These are phyloP conservation scores for Coemansia sp. DNA, from an alignment of 192 early-diverging fungal genomes.

Conservation along the genomic window DNA sequence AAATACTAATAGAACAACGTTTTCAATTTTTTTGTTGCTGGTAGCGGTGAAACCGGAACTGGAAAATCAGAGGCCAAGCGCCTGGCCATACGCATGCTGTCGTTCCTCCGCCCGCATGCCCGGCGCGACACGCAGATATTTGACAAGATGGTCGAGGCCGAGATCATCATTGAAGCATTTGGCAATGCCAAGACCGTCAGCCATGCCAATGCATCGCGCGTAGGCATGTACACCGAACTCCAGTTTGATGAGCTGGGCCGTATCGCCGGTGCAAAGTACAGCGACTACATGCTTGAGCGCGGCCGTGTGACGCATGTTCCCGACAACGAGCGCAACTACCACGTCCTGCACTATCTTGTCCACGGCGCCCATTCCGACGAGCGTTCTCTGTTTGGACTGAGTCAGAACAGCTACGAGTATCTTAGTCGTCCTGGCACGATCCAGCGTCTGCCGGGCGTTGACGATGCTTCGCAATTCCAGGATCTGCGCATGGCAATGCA, in stretches of 20 bases:
- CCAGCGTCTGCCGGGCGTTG: slow-evolving; percentile 58
- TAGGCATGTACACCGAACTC: slow-evolving; percentile 83
- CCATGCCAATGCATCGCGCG: slow-evolving; percentile 81
- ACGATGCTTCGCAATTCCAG: slow-evolving; percentile 63
- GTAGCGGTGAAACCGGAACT: slow-evolving; percentile 79
- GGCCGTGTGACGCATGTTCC: slow-evolving; percentile 68
- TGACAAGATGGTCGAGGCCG: slow-evolving; percentile 66
- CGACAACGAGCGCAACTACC: slow-evolving; percentile 81
- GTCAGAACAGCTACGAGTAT: slow-evolving; percentile 59
- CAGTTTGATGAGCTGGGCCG: slow-evolving; percentile 92
- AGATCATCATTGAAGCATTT: slow-evolving; percentile 82
- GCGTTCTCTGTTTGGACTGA: slow-evolving; percentile 69
- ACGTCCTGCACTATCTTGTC: slow-evolving; percentile 93
- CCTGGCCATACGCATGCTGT: slow-evolving; percentile 65
- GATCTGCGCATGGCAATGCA: slow-evolving; percentile 82
- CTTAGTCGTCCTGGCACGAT: slow-evolving; percentile 45
- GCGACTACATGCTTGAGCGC: slow-evolving; percentile 90
- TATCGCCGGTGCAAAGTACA: slow-evolving; percentile 81
- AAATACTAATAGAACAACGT: background rate
- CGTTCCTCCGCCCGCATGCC: slow-evolving; percentile 65
- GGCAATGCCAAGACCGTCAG: slow-evolving; percentile 77
- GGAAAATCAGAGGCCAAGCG: slow-evolving; percentile 84
- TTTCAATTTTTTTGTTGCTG: slow-evolving; percentile 24
- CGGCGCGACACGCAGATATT: slow-evolving; percentile 72
- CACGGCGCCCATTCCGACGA: slow-evolving; percentile 81